Base-by-base conservation (phyloP, 306 rosid genomes). In the Pyrus communis region DNA sequence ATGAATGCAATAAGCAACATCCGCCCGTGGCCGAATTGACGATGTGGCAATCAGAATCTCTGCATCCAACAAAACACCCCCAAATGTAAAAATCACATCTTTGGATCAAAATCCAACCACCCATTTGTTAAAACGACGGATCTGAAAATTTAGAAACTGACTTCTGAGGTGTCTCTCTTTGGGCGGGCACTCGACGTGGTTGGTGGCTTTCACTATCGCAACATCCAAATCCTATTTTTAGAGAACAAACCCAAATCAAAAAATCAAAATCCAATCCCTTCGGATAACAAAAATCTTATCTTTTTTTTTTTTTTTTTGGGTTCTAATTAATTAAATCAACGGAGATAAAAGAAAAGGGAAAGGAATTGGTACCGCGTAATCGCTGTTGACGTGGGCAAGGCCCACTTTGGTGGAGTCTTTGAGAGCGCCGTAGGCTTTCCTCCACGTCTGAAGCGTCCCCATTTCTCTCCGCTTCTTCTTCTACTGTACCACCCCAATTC, bases 341-440 rank as follows among this genome's bases (percentile, higher is more conserved):
- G 55, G 55, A 51, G 38, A 22, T 33, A 2, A 46, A 43, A 38
- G 49, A 21, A 19, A 74, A 59, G 18, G 4, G 10, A 35, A 52
- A 31, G 23, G 4, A 45, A n/a, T 23, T 1, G 13, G 18, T 73
- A 88, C 91, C 89, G 98, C 99, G 75, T 89, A 96, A 75, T 96
- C 99, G 93, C 99, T 96, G 74, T 96, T 96, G 96, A 96, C 99
- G 79, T 93, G 98, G 71, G 99, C 99, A 78, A 96, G 98, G 60
- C 99, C 99, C 85, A 96, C 99, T 96, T 91, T 96, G 87, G 99
- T 92, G 78, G 87, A 23, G 82, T 96, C 99, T 77, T 96, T 96
- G 83, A 96, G 74, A 71, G 98, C 98, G 42, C 99, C 99, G 69
- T 92, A 96, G 52, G 97, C 99, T 89, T 88, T 91, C 72, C 99